Evolutionary conservation across 2,329 filamentous ascomycete genomes (phyloP), one percentile per base, ranked within the genome.

Genomic region (Penicillium sp.): DNA sequence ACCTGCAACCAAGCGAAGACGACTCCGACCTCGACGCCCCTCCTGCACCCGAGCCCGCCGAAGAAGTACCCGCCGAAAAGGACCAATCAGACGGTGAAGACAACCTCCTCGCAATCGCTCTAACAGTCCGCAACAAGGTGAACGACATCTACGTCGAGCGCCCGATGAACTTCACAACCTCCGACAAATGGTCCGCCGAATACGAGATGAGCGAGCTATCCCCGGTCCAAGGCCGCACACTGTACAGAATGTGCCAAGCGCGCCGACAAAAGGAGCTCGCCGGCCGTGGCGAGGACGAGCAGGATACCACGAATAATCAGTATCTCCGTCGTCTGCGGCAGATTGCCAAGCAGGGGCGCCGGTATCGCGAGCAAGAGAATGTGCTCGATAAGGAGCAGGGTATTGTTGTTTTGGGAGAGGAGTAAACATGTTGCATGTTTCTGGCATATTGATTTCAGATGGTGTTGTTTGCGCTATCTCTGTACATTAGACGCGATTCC

Each of bases 41-140:
- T 35, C 27, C 58, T 35, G 53, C 54, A 11, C 50, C 63, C 11
- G 62, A 67, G 13, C 40, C 48, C 13, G 33, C 48, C n/a, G 42
- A 52, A n/a, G 16, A 51, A 14, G 38, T 52, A 16, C 22, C 48
- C 4, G 48, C 54, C 5, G 47, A 54, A 7, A 48, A 54, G 14
- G 16, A 47, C 18, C 46, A 57, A 33, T 31, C 56, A 43, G 38
- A 61, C 13, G 41, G 40, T 9, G 54, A 53, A 58, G n/a, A 41
- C 11, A n/a, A 24, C 5, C 63, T 92, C 1, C 74, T 90, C 24
- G 88, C 83, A 35, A 83, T 94, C 79, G 84, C 84, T 13, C 75
- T 96, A 49, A 86, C 83, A 0, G 76, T 90, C 44, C 83, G 83
- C 58, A 94, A 89, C 75, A 82, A 81, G 57, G 81, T 95, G 48